phyloP scores from a whole-genome alignment of 73 alveolate species.

The Paramecium caudatum region DNA sequence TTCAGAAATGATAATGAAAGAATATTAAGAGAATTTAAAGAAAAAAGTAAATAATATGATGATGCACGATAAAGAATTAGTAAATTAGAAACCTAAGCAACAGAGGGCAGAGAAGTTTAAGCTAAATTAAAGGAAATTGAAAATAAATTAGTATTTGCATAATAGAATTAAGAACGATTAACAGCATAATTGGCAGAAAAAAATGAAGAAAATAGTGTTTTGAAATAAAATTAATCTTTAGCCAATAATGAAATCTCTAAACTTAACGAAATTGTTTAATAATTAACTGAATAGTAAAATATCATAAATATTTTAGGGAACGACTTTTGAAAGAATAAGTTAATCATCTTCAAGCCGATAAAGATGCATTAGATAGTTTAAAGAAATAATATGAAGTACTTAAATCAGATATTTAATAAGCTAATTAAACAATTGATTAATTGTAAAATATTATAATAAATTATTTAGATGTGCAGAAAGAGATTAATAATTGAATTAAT shows the following conservation, averaged over 20 bases:
- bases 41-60: constrained; percentile 24
- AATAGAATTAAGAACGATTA: constrained; percentile 22
- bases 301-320: neutral
- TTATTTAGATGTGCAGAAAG: neutral
- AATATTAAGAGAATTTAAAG: constrained; percentile 55
- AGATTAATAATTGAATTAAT: neutral
- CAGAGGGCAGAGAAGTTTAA: constrained; percentile 30
- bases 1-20: constrained; percentile 65
- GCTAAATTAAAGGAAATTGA: constrained; percentile 61
- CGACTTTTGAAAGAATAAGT: constrained; percentile 15
- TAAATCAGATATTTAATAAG: neutral
- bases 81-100: constrained; percentile 45
- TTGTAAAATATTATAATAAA: neutral
- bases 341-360: constrained; percentile 10
- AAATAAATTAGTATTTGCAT: constrained; percentile 54
- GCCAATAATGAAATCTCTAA: neutral
- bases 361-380: constrained; percentile 21
- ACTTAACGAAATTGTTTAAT: neutral
- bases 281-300: constrained; percentile 23
- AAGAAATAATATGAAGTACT: constrained; percentile 24
- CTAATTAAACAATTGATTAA: neutral
- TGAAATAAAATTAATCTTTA: neutral
- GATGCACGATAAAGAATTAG: constrained; percentile 43
- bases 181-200: constrained; percentile 37
- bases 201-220: neutral